phyloP scores from a whole-genome alignment of 2,329 filamentous ascomycete species.

The Epichloe sylvatica region DNA sequence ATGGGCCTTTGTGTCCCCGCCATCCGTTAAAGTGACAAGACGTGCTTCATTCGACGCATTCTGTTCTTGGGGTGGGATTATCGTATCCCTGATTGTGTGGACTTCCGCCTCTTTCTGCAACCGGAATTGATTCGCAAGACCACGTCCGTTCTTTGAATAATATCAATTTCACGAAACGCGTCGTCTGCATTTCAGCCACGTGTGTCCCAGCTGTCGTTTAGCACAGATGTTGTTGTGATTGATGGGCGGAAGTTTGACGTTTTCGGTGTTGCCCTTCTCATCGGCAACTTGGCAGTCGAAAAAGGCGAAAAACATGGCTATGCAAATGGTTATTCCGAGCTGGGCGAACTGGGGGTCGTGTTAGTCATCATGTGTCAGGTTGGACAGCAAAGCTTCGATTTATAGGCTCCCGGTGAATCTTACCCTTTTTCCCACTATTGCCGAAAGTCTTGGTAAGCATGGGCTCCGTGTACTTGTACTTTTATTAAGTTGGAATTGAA shows the following conservation, averaged over 20 bases:
- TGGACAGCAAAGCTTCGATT: neutral
- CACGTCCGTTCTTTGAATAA: no score
- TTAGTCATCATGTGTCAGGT: neutral
- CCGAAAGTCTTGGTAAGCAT: neutral
- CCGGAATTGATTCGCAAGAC: no score
- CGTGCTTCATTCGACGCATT: no score
- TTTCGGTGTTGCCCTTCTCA: conserved; percentile 18
- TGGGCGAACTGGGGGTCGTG: conserved; percentile 31
- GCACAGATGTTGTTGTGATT: conserved; percentile 7
- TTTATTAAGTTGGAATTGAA: neutral
- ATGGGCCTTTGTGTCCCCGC: no score
- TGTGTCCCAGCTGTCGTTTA: conserved; percentile 8
- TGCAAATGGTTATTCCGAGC: conserved; percentile 36
- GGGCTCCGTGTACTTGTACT: neutral
- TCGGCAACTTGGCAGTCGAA: conserved; percentile 34
- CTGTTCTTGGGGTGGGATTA: no score
- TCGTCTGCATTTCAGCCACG: conserved; percentile 5
- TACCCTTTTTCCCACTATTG: conserved; percentile 6
- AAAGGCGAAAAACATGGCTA: conserved; percentile 32
- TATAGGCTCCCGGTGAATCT: no score
- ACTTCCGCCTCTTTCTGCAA: no score
- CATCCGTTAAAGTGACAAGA: no score
- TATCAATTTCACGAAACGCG: neutral
- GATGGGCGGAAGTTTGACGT: conserved; percentile 5
- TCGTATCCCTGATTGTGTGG: no score